A percentile compares a stretch with the other conserved stretches of the same genome.
Evolutionary conservation across 1,284 basidiomycete genomes (phyloP).

Genomic region (Pseudozyma tsukubaensis): DNA sequence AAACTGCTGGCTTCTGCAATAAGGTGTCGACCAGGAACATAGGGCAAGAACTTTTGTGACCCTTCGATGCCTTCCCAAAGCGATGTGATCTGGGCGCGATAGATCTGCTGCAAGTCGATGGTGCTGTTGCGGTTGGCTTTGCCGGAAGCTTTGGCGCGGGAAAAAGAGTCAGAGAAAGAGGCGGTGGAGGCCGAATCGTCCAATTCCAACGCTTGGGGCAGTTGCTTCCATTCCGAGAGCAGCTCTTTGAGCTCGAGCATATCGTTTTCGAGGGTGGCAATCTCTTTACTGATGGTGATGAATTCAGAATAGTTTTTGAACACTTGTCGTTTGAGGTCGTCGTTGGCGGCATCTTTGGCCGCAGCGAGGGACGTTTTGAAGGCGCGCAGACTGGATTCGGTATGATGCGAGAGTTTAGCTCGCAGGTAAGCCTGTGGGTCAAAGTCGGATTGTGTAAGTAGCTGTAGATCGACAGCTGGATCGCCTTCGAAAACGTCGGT

Average conservation of each 20-base stretch:
- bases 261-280: conserved; percentile 94
- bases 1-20: conserved; percentile 87
- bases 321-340: conserved; percentile 62
- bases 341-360: conserved; percentile 54
- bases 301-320: conserved; percentile 84
- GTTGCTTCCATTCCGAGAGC: conserved; percentile 83
- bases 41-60: conserved; percentile 93
- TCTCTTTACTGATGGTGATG: conserved; percentile 95
- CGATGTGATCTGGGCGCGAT: conserved; percentile 90
- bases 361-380: conserved; percentile 46
- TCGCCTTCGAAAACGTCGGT: conserved; percentile 44
- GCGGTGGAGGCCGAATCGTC: conserved; percentile 43
- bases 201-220: conserved; percentile 61
- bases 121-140: conserved; percentile 45
- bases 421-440: conserved; percentile 63
- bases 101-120: conserved; percentile 86
- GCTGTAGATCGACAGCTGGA: conserved; percentile 56
- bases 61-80: conserved; percentile 92
- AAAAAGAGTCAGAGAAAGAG: conserved; percentile 23
- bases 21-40: conserved; percentile 88
- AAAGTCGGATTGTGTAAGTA: conserved; percentile 58
- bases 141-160: conserved; percentile 11
- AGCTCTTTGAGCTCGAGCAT: conserved; percentile 96
- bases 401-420: conserved; percentile 56
- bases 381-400: conserved; percentile 52